Percentiles rank a stretch among this genome's conserved stretches.
phyloP scores from a whole-genome alignment of 2,329 filamentous ascomycete species.

The Epichloe hybrida region DNA sequence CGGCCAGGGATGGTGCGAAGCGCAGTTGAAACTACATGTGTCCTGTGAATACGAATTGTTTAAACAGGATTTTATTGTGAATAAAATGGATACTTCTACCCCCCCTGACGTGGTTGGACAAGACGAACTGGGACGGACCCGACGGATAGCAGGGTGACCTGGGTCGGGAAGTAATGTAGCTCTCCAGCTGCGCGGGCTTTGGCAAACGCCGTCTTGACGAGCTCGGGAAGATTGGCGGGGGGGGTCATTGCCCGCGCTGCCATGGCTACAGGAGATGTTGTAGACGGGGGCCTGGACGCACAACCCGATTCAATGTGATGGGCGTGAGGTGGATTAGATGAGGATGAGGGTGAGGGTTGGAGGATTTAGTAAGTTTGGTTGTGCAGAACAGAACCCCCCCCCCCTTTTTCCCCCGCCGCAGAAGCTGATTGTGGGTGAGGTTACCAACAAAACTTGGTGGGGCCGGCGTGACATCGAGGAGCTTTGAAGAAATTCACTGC shows the following conservation, averaged over 20 bases:
- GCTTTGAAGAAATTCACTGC: too few species aligned
- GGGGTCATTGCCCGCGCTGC: constrained; percentile 5
- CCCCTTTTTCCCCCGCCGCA: too few species aligned
- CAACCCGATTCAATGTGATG: background rate
- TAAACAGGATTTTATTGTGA: too few species aligned
- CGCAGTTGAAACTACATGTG: constrained; percentile 53
- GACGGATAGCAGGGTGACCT: constrained; percentile 33
- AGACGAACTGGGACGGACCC: constrained; percentile 29
- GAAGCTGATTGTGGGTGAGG: too few species aligned
- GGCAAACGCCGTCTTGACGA: constrained; percentile 36
- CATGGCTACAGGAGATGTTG: background rate
- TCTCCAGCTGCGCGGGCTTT: constrained; percentile 34
- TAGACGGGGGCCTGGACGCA: background rate
- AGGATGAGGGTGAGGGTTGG: too few species aligned
- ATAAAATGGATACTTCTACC: background rate
- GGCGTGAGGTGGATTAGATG: too few species aligned
- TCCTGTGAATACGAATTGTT: background rate
- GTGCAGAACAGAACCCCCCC: too few species aligned
- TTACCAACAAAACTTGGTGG: too few species aligned
- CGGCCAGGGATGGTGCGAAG: constrained; percentile 54
- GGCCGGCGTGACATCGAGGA: too few species aligned
- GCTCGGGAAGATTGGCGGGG: constrained; percentile 34
- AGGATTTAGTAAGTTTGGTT: too few species aligned
- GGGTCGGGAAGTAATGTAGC: constrained; percentile 40
- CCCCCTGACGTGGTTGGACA: background rate